Conservation (phyloP, 768 basidiomycete species). For the Dioszegia hungarica region DNA sequence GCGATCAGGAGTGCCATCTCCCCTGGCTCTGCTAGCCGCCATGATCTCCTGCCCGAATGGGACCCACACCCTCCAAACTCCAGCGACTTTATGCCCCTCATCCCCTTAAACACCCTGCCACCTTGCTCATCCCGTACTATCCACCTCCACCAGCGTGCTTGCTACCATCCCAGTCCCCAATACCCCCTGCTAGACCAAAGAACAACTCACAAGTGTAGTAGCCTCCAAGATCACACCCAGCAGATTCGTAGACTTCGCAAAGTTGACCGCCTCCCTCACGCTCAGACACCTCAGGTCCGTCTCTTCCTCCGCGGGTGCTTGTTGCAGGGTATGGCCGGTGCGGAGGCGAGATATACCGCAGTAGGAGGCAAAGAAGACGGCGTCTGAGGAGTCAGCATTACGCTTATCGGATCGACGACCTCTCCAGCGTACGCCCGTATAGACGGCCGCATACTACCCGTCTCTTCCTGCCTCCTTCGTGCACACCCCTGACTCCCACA, state of each 20-base stretch:
- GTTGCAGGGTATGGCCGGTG: slow-evolving; percentile 12
- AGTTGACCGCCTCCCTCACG: slow-evolving; percentile 85
- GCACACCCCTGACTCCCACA: neutral
- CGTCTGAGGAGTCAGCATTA: slow-evolving; percentile 42
- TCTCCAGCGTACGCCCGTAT: too few species aligned
- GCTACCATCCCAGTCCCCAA: too few species aligned
- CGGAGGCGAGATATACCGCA: slow-evolving; percentile 61
- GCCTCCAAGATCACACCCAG: slow-evolving; percentile 87
- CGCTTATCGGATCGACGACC: too few species aligned
- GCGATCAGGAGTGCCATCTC: too few species aligned
- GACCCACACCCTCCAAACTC: too few species aligned
- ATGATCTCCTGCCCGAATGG: too few species aligned
- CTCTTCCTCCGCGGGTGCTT: slow-evolving; percentile 48
- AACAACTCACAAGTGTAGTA: slow-evolving; percentile 65
- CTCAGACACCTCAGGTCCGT: slow-evolving; percentile 57
- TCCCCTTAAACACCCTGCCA: too few species aligned
- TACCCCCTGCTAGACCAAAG: slow-evolving; percentile 12
- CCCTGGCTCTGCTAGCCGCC: too few species aligned
- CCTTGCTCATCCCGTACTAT: neutral
- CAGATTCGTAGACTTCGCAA: slow-evolving; percentile 85
- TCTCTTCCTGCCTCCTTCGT: neutral
- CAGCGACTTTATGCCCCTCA: too few species aligned
- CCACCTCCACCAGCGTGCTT: too few species aligned
- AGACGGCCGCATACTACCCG: neutral
- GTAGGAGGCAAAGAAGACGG: slow-evolving; percentile 87